Evolutionary conservation across 768 basidiomycete genomes (phyloP).

Genomic region (Cantharellus anzutake): DNA sequence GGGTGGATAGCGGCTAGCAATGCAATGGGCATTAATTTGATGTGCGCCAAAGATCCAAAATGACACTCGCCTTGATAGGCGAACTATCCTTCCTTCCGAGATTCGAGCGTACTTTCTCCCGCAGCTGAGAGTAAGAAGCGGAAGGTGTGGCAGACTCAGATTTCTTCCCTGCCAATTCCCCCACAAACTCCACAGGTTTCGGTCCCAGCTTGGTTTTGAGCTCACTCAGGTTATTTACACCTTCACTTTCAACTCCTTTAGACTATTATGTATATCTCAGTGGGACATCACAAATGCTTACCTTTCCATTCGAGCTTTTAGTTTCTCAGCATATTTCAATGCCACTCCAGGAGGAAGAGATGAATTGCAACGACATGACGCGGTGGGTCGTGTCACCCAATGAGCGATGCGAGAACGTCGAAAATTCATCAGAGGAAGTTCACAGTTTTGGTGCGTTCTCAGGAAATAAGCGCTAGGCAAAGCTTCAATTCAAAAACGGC

Average conservation of each 20-base stretch:
- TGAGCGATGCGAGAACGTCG: too few relatives aligned
- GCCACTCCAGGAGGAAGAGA: neutral
- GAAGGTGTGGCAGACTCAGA: neutral
- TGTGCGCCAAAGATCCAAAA: too few relatives aligned
- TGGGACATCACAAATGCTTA: constrained; percentile 22
- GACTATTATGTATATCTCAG: constrained; percentile 10
- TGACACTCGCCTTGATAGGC: constrained; percentile 7
- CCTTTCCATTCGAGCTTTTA: constrained; percentile 44
- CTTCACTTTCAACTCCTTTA: constrained; percentile 19
- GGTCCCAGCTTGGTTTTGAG: constrained; percentile 19
- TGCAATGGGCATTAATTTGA: too few relatives aligned
- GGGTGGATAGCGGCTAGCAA: constrained; percentile 53
- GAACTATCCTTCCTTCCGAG: constrained; percentile 29
- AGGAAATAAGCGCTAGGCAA: too few relatives aligned
- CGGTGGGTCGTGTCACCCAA: too few relatives aligned
- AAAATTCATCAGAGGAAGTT: too few relatives aligned
- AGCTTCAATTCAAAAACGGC: too few relatives aligned
- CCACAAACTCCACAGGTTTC: constrained; percentile 3
- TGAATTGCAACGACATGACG: too few relatives aligned
- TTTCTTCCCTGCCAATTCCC: neutral
- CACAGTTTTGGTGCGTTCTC: too few relatives aligned
- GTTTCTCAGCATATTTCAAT: constrained; percentile 39
- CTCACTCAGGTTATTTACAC: constrained; percentile 21
- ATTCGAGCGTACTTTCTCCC: neutral
- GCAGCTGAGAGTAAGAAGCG: too few relatives aligned